Evolutionary conservation across 164 flowering plant genomes (phyloP).

Genomic region (Berberis vulgaris): DNA sequence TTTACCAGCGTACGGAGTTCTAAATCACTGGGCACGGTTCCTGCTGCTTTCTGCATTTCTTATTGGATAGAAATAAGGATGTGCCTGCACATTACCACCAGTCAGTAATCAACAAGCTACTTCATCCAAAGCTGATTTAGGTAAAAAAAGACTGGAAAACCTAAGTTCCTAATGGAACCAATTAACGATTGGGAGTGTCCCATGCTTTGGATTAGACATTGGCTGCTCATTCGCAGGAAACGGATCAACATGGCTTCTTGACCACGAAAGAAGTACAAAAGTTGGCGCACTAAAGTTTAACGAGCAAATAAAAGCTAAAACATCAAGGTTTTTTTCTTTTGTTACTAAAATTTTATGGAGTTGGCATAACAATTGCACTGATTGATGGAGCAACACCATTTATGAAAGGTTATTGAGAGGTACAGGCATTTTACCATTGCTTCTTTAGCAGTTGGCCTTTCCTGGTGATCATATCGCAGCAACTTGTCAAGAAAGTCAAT

Average conservation of each 20-base stretch:
- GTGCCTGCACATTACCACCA: slow-evolving; percentile 54
- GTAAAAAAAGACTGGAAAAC: not conserved
- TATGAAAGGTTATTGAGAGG: not conserved
- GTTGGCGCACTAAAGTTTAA: not conserved
- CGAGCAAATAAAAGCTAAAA: no score
- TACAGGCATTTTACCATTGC: slow-evolving; percentile 70
- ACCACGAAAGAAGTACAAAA: not conserved
- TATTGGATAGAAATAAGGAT: slow-evolving; percentile 78
- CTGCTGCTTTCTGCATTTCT: slow-evolving; percentile 85
- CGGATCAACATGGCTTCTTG: no score
- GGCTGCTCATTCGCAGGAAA: not conserved
- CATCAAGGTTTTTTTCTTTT: not conserved
- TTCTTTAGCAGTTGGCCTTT: slow-evolving; percentile 96
- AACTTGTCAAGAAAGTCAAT: slow-evolving; percentile 89
- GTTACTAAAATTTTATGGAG: not conserved
- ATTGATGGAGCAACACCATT: not conserved
- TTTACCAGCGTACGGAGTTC: not conserved
- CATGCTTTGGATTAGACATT: no score
- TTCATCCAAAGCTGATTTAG: not conserved
- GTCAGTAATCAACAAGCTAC: not conserved
- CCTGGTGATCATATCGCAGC: slow-evolving; percentile 97
- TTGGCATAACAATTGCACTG: no score
- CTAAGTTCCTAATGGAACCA: not conserved
- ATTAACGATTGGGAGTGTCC: not conserved
- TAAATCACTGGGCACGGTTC: slow-evolving; percentile 29